Evolutionary conservation across 371 early-diverging fungal genomes (phyloP).

Genomic region (Homolaphlyctis polyrhiza): DNA sequence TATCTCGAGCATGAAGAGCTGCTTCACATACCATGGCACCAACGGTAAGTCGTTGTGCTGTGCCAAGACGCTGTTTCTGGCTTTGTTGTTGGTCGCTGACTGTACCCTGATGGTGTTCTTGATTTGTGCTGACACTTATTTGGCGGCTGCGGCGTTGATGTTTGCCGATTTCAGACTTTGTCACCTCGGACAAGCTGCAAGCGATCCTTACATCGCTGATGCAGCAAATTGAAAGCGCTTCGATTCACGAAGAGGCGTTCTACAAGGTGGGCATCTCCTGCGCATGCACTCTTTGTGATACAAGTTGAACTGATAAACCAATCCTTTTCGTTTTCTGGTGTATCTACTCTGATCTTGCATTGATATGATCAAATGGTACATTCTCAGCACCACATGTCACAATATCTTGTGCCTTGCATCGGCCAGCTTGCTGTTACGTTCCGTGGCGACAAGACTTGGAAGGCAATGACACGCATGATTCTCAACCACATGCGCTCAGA

Average conservation of each 20-base stretch:
- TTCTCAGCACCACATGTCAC: conserved; percentile 46
- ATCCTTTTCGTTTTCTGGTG: neutral
- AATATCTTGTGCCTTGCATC: conserved; percentile 70
- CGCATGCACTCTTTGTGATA: neutral
- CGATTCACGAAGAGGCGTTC: conserved; percentile 35
- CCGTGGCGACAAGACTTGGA: conserved; percentile 80
- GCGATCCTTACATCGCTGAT: conserved; percentile 65
- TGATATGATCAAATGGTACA: neutral
- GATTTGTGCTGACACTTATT: neutral
- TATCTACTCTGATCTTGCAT: neutral
- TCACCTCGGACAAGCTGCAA: conserved; percentile 69
- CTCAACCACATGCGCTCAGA: conserved; percentile 73
- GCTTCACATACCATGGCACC: neutral
- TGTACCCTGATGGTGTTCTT: conserved; percentile 1
- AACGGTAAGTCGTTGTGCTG: neutral
- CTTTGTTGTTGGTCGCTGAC: neutral
- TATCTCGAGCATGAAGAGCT: neutral
- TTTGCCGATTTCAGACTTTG: conserved; percentile 40
- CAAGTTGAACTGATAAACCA: too few relatives aligned
- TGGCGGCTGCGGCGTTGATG: too few relatives aligned
- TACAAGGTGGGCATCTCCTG: neutral
- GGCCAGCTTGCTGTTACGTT: conserved; percentile 78
- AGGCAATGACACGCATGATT: conserved; percentile 76
- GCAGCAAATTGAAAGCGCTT: conserved; percentile 57
- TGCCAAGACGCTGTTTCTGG: neutral